Conservation (phyloP, 1,284 basidiomycete genomes). For the Crucibulum parvulum region DNA sequence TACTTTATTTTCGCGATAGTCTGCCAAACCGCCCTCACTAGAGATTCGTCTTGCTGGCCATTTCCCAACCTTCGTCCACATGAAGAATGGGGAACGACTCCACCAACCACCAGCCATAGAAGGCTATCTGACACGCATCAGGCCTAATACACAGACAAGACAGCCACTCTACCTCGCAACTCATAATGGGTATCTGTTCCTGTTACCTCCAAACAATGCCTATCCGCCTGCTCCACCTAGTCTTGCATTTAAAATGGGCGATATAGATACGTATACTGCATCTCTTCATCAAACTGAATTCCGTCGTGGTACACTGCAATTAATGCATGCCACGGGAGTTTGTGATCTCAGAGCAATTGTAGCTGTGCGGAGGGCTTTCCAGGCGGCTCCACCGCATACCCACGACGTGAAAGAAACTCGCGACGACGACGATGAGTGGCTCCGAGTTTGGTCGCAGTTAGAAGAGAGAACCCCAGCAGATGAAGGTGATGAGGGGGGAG, state of each 20-base stretch:
- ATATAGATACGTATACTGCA: constrained; percentile 39
- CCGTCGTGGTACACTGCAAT: constrained; percentile 68
- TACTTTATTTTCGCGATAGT: neutral
- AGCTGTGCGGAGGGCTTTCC: constrained; percentile 68
- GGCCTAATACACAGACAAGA: constrained; percentile 63
- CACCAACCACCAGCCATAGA: constrained; percentile 80
- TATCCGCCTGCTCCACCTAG: constrained; percentile 77
- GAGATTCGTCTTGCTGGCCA: constrained; percentile 80
- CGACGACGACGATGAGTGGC: constrained; percentile 41
- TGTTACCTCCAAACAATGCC: constrained; percentile 57
- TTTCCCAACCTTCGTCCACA: constrained; percentile 58
- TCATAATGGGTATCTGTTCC: constrained; percentile 79
- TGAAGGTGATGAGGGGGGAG: constrained; percentile 72
- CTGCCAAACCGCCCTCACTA: constrained; percentile 59
- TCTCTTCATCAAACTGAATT: constrained; percentile 59
- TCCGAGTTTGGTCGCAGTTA: constrained; percentile 45
- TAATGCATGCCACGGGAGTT: constrained; percentile 69
- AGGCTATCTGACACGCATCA: constrained; percentile 81
- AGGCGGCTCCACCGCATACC: constrained; percentile 43
- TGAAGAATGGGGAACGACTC: constrained; percentile 61
- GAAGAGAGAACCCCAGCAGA: constrained; percentile 53
- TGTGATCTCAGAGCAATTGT: constrained; percentile 74
- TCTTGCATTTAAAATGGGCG: constrained; percentile 34
- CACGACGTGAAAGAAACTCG: constrained; percentile 41
- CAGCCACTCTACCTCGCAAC: constrained; percentile 74